Base-by-base conservation (phyloP, 345 rosid genomes). In the Sapria himalayana region DNA sequence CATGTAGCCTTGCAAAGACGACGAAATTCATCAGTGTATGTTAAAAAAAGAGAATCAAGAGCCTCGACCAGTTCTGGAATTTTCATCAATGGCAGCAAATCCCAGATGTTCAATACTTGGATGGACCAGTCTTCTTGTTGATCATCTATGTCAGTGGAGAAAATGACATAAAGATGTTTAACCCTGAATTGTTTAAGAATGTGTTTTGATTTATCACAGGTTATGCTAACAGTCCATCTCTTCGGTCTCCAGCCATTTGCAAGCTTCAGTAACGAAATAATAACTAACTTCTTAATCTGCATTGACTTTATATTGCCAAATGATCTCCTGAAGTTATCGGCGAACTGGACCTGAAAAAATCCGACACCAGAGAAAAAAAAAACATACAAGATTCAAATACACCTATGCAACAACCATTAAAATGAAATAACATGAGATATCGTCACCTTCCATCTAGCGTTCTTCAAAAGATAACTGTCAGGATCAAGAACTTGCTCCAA, bases 41-140 rank as follows among this genome's bases (percentile, higher is more conserved):
- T 51, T 20, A 17, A 37, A 48, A 67, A 74, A 10, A 63, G 48
- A 19, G 44, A 37, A 43, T 67, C 71, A 2, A 71, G 57, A 29
- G 69, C 63, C 52, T 61, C 63, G 19, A 44, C 71, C 56, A 63
- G 33, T 42, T 49, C 58, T 1, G 23, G 52, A 29, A 56, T 49
- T 39, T 71, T 67, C 42, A 60, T 67, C 15, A 39, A 38, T 2
- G 68, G 68, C 45, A 71, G 21, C 45, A 74, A 33, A 43, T 74
- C 78, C 78, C 78, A 74, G 15, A 64, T 58, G 59, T 58, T 74
- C 53, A 74, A 36, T 22, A 65, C 56, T 56, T 71, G 78, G 6
- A 10, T 48, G 48, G 62, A 60, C 20, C n/a, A 15, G 1, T 3
- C 29, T 14, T 62, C 64, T n/a, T n/a, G n/a, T n/a, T n/a, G n/a